These are phyloP conservation scores for Diaporthe ampelina DNA, from an alignment of 2,329 filamentous ascomycete species.

Conservation along the genomic window DNA sequence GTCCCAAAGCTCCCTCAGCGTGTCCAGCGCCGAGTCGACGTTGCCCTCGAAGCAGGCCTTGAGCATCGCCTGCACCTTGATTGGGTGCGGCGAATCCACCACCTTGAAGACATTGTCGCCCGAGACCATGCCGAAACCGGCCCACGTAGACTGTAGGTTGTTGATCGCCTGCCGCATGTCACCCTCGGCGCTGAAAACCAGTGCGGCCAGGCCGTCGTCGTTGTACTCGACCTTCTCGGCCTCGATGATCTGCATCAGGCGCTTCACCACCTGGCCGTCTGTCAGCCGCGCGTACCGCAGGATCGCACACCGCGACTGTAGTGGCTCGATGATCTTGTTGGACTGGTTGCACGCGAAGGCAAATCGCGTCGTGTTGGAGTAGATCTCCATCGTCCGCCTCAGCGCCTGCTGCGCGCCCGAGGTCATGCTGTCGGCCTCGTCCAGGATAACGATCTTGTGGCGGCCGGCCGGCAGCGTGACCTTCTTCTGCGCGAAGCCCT, in stretches of 20 bases:
- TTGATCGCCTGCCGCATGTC: slow-evolving; percentile 99
- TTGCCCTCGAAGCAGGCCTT: slow-evolving; percentile 96
- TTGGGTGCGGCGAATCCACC: slow-evolving; percentile 95
- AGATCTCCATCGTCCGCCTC: slow-evolving; percentile 98
- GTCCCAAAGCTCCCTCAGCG: slow-evolving; percentile 91
- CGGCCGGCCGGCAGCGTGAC: slow-evolving; percentile 91
- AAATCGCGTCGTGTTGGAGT: slow-evolving; percentile 95
- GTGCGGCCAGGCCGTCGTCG: slow-evolving; percentile 93
- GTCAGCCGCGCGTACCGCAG: slow-evolving; percentile 93
- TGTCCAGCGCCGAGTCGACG: slow-evolving; percentile 88
- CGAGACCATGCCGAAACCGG: slow-evolving; percentile 96
- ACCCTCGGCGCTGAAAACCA: slow-evolving; percentile 96
- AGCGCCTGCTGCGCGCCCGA: slow-evolving; percentile 95
- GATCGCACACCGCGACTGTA: slow-evolving; percentile 97
- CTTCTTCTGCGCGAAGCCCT: slow-evolving; percentile 99
- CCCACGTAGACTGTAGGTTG: slow-evolving; percentile 92
- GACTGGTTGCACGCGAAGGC: slow-evolving; percentile 99
- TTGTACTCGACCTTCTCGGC: slow-evolving; percentile 91
- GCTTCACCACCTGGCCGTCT: slow-evolving; percentile 91
- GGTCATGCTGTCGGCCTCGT: slow-evolving; percentile 99
- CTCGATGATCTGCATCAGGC: slow-evolving; percentile 91
- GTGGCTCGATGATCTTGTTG: slow-evolving; percentile 99
- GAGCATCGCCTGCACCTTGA: slow-evolving; percentile 98
- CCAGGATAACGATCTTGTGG: slow-evolving; percentile 97
- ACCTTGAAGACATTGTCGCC: slow-evolving; percentile 99